Conservation (phyloP, 768 basidiomycete species). For the Podaxis mareebaensis region DNA sequence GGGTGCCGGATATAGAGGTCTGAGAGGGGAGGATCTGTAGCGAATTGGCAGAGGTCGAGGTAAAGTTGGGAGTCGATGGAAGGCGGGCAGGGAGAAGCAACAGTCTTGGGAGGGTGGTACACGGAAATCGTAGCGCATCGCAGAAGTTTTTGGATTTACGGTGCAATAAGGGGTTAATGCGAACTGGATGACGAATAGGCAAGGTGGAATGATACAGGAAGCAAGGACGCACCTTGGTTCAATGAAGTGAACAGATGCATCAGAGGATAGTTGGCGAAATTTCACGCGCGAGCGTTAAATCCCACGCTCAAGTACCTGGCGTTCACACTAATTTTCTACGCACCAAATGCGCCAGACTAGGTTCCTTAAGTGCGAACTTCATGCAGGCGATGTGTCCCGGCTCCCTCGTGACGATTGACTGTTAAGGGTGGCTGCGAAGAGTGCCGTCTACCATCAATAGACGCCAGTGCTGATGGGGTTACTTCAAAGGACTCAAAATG, state of each 20-base stretch:
- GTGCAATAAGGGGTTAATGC: background rate
- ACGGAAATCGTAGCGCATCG: slow-evolving; percentile 4
- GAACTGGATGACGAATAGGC: background rate
- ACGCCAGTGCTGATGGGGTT: too few species aligned
- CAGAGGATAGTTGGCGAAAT: background rate
- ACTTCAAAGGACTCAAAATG: too few species aligned
- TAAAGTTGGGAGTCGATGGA: background rate
- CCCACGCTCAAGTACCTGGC: too few species aligned
- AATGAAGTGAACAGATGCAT: background rate
- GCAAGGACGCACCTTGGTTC: background rate
- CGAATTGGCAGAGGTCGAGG: slow-evolving; percentile 15
- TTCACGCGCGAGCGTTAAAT: too few species aligned
- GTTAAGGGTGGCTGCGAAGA: too few species aligned
- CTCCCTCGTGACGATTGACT: too few species aligned
- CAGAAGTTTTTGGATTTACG: background rate
- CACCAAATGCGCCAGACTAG: too few species aligned
- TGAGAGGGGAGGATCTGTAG: slow-evolving; percentile 9
- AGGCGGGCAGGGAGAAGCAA: background rate
- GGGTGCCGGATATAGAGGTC: slow-evolving; percentile 17
- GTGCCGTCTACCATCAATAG: too few species aligned
- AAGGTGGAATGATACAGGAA: too few species aligned
- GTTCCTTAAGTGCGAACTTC: too few species aligned
- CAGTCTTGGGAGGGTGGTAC: background rate
- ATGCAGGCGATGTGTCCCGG: too few species aligned
- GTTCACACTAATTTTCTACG: too few species aligned